Percentiles rank a stretch among this genome's conserved stretches.
These are phyloP conservation scores for Beta vulgaris DNA, from an alignment of 148 eudicot genomes.

Conservation along the genomic window DNA sequence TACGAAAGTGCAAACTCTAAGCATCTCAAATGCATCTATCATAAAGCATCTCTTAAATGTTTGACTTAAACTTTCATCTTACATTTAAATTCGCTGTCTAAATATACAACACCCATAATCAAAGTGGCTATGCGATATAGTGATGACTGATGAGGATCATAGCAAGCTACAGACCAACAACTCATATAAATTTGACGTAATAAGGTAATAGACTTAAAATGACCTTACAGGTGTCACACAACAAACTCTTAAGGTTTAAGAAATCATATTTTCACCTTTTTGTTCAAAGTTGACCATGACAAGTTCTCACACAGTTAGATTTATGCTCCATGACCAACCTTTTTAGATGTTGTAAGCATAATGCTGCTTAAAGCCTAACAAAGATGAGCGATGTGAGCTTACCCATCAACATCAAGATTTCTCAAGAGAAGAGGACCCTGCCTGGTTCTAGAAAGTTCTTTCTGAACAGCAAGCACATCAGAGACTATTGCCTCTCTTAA, in stretches of 20 bases:
- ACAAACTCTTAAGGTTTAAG: background rate
- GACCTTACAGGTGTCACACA: background rate
- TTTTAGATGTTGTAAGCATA: background rate
- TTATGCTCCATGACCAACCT: background rate
- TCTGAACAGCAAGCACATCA: constrained; percentile 58
- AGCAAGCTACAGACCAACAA: constrained; percentile 5
- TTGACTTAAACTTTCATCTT: background rate
- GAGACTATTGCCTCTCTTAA: constrained; percentile 76
- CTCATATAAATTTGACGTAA: background rate
- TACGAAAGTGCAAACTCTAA: background rate
- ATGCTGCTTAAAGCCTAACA: background rate
- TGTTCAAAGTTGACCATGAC: background rate
- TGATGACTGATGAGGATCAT: background rate
- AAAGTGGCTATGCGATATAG: background rate
- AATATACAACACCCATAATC: background rate
- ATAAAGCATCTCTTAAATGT: background rate
- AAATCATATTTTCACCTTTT: background rate
- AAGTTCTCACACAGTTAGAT: background rate
- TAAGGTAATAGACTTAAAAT: background rate
- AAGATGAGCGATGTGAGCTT: constrained; percentile 20
- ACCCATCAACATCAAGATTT: constrained; percentile 90
- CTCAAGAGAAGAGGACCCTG: constrained; percentile 86
- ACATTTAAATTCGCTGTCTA: background rate
- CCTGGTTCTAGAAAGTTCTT: constrained; percentile 72
- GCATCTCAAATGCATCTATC: background rate